Conservation (phyloP, 148 eudicot species). For the Arbutus unedo region DNA sequence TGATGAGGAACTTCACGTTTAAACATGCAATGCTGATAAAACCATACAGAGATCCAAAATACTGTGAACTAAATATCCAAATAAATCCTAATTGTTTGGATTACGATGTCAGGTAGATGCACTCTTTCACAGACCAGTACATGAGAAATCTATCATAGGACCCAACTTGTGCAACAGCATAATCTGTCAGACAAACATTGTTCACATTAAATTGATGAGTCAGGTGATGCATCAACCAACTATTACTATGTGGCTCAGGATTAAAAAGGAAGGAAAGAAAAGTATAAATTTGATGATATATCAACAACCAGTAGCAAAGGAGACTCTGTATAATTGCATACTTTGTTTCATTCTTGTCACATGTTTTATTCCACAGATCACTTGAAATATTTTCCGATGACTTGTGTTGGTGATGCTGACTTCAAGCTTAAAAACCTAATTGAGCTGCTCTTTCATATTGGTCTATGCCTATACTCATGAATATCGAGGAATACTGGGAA, state of each 20-base stretch:
- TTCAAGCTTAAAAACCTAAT: not conserved
- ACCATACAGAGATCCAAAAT: not conserved
- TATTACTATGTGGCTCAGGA: not conserved
- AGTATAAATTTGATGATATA: not conserved
- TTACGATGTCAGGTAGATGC: not conserved
- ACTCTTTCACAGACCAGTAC: not conserved
- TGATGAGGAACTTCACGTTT: not conserved
- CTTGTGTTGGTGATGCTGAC: not conserved
- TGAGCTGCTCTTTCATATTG: not conserved
- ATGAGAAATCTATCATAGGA: not conserved
- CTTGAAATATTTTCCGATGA: not conserved
- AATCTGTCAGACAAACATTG: not conserved
- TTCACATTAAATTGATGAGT: not conserved
- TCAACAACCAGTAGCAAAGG: not conserved
- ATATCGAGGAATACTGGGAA: not conserved
- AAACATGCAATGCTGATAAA: not conserved
- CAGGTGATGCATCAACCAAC: not conserved
- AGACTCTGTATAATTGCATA: not conserved
- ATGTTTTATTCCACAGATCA: not conserved
- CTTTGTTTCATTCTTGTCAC: not conserved
- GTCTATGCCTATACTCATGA: not conserved
- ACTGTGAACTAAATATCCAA: not conserved
- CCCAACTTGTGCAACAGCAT: not conserved
- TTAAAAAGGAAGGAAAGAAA: not conserved
- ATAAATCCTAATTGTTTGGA: not conserved